A percentile compares a stretch with the other conserved stretches of the same genome.
phyloP scores from a whole-genome alignment of 208 protist genomes.

The Leishmania mexicana region DNA sequence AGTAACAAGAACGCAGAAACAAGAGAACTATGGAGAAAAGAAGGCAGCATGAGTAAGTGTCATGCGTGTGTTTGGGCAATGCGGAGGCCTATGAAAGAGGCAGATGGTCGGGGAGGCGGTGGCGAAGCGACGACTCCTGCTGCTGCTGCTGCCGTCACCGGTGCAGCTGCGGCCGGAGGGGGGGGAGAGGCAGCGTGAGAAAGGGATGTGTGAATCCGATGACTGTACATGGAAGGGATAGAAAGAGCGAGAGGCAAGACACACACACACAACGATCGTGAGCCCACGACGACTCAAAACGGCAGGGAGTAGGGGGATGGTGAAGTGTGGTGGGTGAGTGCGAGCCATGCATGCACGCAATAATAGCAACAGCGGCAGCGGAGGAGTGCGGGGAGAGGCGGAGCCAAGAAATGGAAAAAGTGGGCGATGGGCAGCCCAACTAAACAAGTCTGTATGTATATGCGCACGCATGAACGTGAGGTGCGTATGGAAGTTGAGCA shows the following conservation, averaged over 20 bases:
- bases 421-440: neutral
- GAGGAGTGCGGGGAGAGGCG: neutral
- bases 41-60: neutral
- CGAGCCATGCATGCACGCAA: neutral
- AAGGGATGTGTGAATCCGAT: neutral
- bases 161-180: neutral
- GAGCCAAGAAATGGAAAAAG: neutral
- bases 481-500: neutral
- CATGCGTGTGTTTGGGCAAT: neutral
- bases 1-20: neutral
- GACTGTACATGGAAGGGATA: conserved; percentile 4
- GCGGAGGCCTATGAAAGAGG: neutral
- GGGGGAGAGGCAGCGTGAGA: neutral
- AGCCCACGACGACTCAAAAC: neutral
- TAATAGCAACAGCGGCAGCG: neutral
- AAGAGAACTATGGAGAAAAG: neutral
- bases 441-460: neutral
- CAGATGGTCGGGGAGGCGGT: neutral
- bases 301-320: neutral
- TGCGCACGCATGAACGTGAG: neutral
- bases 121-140: neutral
- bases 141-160: neutral
- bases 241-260: neutral
- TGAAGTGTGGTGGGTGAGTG: neutral
- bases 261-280: neutral